Conservation (phyloP, 352 stramenopile genomes). For the Pythium guiyangense region DNA sequence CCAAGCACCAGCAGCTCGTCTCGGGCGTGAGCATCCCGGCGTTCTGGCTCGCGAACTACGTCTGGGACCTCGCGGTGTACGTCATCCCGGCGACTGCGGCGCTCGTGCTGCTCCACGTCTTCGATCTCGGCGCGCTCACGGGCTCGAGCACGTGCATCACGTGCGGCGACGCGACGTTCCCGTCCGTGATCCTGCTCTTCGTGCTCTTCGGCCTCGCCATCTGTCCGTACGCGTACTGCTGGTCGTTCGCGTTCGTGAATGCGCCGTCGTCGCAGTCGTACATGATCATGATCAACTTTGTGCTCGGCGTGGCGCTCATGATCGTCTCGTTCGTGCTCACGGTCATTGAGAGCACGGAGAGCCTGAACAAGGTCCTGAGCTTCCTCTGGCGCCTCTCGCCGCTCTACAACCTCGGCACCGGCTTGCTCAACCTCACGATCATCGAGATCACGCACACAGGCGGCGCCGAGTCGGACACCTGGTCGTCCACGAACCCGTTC, state of each 20-base stretch:
- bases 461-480: slow-evolving; percentile 13
- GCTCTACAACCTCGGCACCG: slow-evolving; percentile 36
- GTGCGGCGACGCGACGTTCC: slow-evolving; percentile 17
- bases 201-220: slow-evolving; percentile 58
- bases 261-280: slow-evolving; percentile 40
- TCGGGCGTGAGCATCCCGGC: slow-evolving; percentile 11
- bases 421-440: slow-evolving; percentile 3
- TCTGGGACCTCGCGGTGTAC: slow-evolving; percentile 92
- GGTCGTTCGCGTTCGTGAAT: no score
- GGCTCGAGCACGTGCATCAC: slow-evolving; percentile 23
- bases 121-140: slow-evolving; percentile 26
- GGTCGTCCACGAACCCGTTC: slow-evolving; percentile 18
- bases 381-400: slow-evolving; percentile 59
- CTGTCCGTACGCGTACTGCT: slow-evolving; percentile 52
- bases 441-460: slow-evolving; percentile 18
- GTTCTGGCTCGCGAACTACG: slow-evolving; percentile 95
- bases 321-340: slow-evolving; percentile 56
- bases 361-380: slow-evolving; percentile 32
- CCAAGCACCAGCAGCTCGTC: slow-evolving; percentile 91
- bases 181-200: slow-evolving; percentile 49
- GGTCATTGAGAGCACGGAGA: slow-evolving; percentile 26
- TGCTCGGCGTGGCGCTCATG: slow-evolving; percentile 58
- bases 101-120: slow-evolving; percentile 33
- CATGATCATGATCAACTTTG: slow-evolving; percentile 53
- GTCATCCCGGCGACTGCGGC: slow-evolving; percentile 47